Percentiles rank a stretch among this genome's conserved stretches.
These are phyloP conservation scores for Pseudogymnoascus sp. DNA, from an alignment of 2,329 filamentous ascomycete genomes.

Conservation along the genomic window DNA sequence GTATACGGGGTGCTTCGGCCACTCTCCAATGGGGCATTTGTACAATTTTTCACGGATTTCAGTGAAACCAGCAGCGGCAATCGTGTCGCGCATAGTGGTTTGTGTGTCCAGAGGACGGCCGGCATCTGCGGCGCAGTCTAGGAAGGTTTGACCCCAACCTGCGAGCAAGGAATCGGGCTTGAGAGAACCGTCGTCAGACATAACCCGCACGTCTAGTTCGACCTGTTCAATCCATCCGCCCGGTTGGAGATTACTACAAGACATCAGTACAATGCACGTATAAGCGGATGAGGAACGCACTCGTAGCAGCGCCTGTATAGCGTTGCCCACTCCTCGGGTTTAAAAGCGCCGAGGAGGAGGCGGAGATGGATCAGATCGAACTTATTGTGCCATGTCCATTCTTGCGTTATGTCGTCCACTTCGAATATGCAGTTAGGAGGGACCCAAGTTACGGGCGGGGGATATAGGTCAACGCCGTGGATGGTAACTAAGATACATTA, in stretches of 20 bases:
- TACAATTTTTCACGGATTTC: background rate
- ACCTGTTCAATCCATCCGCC: conserved; percentile 12
- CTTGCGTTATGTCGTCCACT: conserved; percentile 24
- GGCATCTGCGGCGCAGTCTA: conserved; percentile 18
- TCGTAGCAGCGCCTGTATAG: conserved; percentile 14
- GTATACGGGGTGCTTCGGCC: conserved; percentile 9
- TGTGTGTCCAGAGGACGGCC: conserved; percentile 22
- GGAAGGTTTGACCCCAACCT: conserved; percentile 20
- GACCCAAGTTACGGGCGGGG: conserved; percentile 16
- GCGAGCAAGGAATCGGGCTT: conserved; percentile 14
- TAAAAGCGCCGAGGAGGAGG: conserved; percentile 16
- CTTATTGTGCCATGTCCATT: conserved; percentile 39
- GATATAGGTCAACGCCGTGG: conserved; percentile 23
- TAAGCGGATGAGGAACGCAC: background rate
- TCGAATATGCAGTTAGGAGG: conserved; percentile 23
- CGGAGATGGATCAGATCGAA: conserved; percentile 39
- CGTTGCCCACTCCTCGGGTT: conserved; percentile 12
- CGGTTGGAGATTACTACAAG: background rate
- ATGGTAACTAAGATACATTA: conserved; percentile 13
- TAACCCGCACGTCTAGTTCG: conserved; percentile 1
- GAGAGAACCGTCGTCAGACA: conserved; percentile 10
- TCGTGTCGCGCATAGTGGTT: conserved; percentile 21
- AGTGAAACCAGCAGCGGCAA: conserved; percentile 18
- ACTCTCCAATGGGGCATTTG: conserved; percentile 1
- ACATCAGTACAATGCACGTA: background rate